Base-by-base conservation (phyloP, 495 filamentous ascomycete genomes). In the Margaritispora aquatica region DNA sequence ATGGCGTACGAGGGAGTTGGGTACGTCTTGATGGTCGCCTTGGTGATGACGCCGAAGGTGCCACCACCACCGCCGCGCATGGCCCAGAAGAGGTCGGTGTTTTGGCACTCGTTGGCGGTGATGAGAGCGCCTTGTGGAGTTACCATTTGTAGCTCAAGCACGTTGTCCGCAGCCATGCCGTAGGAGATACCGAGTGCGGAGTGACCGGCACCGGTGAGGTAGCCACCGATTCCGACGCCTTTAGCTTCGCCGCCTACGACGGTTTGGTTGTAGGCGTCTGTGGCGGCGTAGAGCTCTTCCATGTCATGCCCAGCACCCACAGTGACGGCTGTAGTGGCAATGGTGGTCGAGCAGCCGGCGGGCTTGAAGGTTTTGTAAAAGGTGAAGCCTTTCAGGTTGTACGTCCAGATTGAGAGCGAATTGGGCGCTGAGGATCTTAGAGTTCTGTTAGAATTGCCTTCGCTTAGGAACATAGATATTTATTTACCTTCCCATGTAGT, bases 81-180 rank as follows among this genome's bases (percentile, higher is more conserved):
- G 17, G 86, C 86, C 85, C 83, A 88, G 68, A 84, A 88, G 3
- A 88, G 67, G 63, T 88, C 85, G 1, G 73, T 50, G 56, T 86
- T 76, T 57, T 80, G 68, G 53, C 74, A 76, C 31, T 76, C 75
- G 50, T 77, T 80, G 17, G 78, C 81, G 0, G 71, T 77, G 20
- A 85, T 53, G 20, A 81, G 71, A 1, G 78, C 67, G 0, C 86
- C 84, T 1, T 58, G 58, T 0, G 78, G 77, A 1, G 79, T 81
- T 3, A 88, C 76, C 0, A 88, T 71, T 52, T 85, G 77, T 72
- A 80, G 80, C 55, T 81, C 73, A 2, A 89, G 72, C 0, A 83
- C 77, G 26, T 84, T 75, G 61, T 89, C 86, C 0, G 83, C 81
- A 10, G 68, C 85, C 2, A 90, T 71, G 0, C 86, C 86, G 58